phyloP scores from a whole-genome alignment of 371 early-diverging fungal species.

The Mucor circinelloides region DNA sequence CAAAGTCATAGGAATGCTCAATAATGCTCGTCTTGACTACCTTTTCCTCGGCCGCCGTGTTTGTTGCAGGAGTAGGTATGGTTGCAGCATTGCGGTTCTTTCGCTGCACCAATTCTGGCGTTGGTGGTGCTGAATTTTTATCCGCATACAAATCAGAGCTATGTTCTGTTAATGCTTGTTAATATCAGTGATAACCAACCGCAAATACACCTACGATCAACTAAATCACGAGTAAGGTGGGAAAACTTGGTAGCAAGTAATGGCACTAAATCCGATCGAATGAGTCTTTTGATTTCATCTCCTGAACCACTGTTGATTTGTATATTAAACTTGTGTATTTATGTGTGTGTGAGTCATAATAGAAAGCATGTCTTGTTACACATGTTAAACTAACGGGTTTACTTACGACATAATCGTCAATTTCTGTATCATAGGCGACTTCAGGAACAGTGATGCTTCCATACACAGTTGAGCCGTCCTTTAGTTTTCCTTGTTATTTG shows the following conservation, averaged over 20 bases:
- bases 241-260: slow-evolving; percentile 59
- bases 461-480: slow-evolving; percentile 35
- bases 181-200: no score
- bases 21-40: slow-evolving; percentile 67
- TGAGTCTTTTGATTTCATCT: slow-evolving; percentile 11
- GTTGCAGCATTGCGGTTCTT: slow-evolving; percentile 10
- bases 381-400: not conserved
- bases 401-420: slow-evolving; percentile 72
- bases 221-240: slow-evolving; percentile 73
- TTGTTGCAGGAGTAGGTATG: slow-evolving; percentile 14
- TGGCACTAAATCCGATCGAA: slow-evolving; percentile 66
- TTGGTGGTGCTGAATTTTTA: slow-evolving; percentile 26
- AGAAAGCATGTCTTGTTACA: not conserved
- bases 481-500: not conserved
- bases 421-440: slow-evolving; percentile 86
- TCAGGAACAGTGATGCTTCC: slow-evolving; percentile 85
- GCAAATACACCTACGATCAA: slow-evolving; percentile 53
- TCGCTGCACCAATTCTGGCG: slow-evolving; percentile 19
- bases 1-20: slow-evolving; percentile 78
- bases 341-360: not conserved
- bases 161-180: slow-evolving; percentile 48
- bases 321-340: slow-evolving; percentile 8
- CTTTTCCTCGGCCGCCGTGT: slow-evolving; percentile 18
- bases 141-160: slow-evolving; percentile 79
- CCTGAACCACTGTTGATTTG: not conserved